Conservation (phyloP, 495 filamentous ascomycete species). For the Hypoxylon crocopeplum region DNA sequence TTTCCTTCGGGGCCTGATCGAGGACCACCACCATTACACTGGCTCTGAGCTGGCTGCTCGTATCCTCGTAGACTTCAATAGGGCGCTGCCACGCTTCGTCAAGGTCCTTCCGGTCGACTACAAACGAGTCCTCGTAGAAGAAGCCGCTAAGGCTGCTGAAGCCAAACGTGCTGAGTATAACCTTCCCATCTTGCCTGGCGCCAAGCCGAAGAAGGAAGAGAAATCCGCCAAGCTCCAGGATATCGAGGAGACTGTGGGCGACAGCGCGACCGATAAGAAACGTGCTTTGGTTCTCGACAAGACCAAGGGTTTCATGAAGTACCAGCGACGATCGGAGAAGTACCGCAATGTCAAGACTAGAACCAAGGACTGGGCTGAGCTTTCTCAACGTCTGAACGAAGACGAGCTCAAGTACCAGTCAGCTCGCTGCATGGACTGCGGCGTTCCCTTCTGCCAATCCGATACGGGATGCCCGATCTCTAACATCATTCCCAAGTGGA, state of each 20-base stretch:
- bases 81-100: constrained; percentile 89
- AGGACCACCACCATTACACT: constrained; percentile 99
- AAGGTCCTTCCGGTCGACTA: constrained; percentile 97
- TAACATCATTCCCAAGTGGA: constrained; percentile 99
- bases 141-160: constrained; percentile 82
- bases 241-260: constrained; percentile 91
- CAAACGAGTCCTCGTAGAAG: constrained; percentile 90
- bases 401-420: constrained; percentile 99
- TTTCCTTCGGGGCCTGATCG: constrained; percentile 90
- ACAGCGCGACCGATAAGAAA: constrained; percentile 88
- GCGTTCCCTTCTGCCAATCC: constrained; percentile 98
- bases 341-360: constrained; percentile 88
- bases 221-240: constrained; percentile 88
- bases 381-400: constrained; percentile 87
- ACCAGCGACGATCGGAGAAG: constrained; percentile 91
- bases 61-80: constrained; percentile 94
- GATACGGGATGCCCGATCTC: constrained; percentile 97
- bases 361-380: constrained; percentile 93
- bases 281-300: constrained; percentile 94
- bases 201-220: constrained; percentile 66
- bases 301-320: constrained; percentile 99
- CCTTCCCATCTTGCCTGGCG: constrained; percentile 77
- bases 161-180: constrained; percentile 83
- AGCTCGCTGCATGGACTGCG: constrained; percentile 99
- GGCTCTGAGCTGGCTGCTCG: constrained; percentile 96